phyloP scores from a whole-genome alignment of 345 rosid genomes.

The Citrus maxima region DNA sequence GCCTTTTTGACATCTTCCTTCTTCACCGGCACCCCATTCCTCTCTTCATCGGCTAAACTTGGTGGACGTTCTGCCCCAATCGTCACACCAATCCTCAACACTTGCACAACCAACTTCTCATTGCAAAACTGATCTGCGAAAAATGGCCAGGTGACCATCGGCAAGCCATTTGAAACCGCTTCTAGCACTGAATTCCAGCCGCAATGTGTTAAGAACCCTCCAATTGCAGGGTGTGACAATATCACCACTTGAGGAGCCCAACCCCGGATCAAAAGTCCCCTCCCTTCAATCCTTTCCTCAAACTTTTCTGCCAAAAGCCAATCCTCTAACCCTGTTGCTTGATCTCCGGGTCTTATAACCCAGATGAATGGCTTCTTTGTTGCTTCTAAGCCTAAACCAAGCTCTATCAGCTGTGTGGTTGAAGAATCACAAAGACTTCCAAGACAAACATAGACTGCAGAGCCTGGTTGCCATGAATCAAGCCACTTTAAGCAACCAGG shows the following conservation, averaged over 20 bases:
- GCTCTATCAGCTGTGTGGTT: not conserved
- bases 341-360: not conserved
- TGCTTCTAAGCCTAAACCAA: slow-evolving; percentile 4
- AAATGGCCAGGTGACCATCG: not conserved
- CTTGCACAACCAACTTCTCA: not conserved
- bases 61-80: not conserved
- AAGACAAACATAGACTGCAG: not conserved
- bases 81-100: not conserved
- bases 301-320: not conserved
- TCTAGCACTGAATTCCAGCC: not conserved
- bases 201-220: not conserved
- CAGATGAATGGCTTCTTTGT: not conserved
- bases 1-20: not conserved
- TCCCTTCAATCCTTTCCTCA: not conserved
- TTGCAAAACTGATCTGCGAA: not conserved
- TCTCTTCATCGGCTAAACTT: not conserved
- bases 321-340: not conserved
- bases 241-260: not conserved
- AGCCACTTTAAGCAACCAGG: not conserved
- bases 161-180: not conserved
- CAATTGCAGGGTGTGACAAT: not conserved
- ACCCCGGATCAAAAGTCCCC: not conserved
- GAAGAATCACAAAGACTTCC: not conserved
- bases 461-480: not conserved
- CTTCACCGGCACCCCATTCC: not conserved